These are phyloP conservation scores for Wolfiporia cocos DNA, from an alignment of 1,284 basidiomycete genomes.

Conservation along the genomic window DNA sequence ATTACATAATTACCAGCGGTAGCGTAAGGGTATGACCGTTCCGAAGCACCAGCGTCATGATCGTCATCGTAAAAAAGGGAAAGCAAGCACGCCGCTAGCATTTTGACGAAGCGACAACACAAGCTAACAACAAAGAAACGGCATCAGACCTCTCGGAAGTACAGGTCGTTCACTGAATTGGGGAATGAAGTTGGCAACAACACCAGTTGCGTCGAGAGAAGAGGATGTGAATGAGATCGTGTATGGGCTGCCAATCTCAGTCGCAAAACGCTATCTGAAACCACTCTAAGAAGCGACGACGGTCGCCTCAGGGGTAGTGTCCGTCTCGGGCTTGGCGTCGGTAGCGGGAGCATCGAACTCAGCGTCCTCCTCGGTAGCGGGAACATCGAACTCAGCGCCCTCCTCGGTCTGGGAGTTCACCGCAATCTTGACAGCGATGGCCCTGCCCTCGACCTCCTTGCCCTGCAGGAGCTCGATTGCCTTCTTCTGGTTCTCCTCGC, in stretches of 20 bases:
- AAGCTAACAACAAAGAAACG: constrained; percentile 38
- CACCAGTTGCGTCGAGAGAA: constrained; percentile 16
- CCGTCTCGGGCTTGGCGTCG: constrained; percentile 27
- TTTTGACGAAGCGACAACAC: constrained; percentile 28
- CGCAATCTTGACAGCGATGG: constrained; percentile 85
- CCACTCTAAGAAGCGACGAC: constrained; percentile 27
- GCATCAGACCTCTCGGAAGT: constrained; percentile 39
- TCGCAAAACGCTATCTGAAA: too few relatives aligned
- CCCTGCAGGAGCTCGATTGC: constrained; percentile 78
- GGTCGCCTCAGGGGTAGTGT: constrained; percentile 23
- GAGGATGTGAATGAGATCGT: too few relatives aligned
- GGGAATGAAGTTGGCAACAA: constrained; percentile 10
- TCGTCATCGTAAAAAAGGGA: constrained; percentile 7
- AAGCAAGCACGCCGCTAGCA: constrained; percentile 23
- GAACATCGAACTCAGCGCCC: constrained; percentile 24
- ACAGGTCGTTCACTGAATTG: constrained; percentile 14
- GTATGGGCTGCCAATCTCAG: too few relatives aligned
- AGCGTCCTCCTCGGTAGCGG: constrained; percentile 23
- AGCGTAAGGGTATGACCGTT: constrained; percentile 4
- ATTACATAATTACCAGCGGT: constrained; percentile 7
- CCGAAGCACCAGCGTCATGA: constrained; percentile 4
- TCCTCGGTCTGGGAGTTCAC: constrained; percentile 50
- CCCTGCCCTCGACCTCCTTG: constrained; percentile 75
- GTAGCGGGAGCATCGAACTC: constrained; percentile 34
- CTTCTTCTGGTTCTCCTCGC: constrained; percentile 79